Conservation (phyloP, 2,329 filamentous ascomycete species). For the Paraphoma chrysanthemicola region DNA sequence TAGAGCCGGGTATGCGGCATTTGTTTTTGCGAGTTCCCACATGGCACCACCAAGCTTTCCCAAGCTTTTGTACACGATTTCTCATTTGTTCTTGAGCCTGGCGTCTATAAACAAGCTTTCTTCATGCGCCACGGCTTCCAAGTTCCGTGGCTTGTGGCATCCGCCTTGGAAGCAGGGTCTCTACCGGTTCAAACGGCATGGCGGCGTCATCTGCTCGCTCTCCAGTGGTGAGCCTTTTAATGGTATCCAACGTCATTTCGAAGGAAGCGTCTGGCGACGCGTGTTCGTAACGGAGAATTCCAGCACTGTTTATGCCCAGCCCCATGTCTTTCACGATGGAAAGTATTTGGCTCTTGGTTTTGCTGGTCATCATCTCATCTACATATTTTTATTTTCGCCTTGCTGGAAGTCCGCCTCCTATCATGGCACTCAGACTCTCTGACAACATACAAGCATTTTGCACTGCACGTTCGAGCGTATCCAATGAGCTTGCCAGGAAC, state of each 20-base stretch:
- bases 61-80: neutral
- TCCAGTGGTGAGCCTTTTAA: neutral
- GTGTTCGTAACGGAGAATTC: neutral
- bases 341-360: neutral
- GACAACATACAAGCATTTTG: neutral
- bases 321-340: neutral
- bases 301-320: neutral
- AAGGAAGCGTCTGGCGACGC: neutral
- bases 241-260: neutral
- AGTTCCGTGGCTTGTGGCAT: neutral
- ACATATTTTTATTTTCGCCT: neutral
- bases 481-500: neutral
- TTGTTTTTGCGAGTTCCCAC: neutral
- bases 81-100: neutral
- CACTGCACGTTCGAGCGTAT: neutral
- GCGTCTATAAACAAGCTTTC: neutral
- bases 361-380: neutral
- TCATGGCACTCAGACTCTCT: neutral
- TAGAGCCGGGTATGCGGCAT: neutral
- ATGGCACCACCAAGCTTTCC: neutral
- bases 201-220: neutral
- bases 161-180: neutral
- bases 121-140: neutral
- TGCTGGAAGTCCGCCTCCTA: neutral
- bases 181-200: neutral